Percentiles rank a stretch among this genome's conserved stretches.
These are phyloP conservation scores for Cladophialophora carrionii DNA, from an alignment of 2,329 filamentous ascomycete species.

Conservation along the genomic window DNA sequence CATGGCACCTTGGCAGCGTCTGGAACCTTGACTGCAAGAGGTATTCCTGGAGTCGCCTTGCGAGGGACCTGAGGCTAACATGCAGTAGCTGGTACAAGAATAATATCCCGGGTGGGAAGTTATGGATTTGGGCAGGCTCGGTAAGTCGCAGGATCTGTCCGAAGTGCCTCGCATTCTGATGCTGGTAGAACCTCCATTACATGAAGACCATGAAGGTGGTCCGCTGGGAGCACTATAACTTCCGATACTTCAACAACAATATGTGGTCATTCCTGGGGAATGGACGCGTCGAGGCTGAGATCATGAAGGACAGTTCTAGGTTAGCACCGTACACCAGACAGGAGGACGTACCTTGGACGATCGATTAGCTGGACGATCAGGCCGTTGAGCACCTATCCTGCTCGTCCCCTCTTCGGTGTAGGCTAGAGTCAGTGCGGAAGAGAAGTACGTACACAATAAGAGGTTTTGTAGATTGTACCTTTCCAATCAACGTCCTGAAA, in stretches of 20 bases:
- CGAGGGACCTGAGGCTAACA: slow-evolving; percentile 1
- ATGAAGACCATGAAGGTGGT: slow-evolving; percentile 30
- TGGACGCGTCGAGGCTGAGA: slow-evolving; percentile 25
- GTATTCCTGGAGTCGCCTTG: background rate
- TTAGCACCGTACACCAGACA: slow-evolving; percentile 27
- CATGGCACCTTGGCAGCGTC: slow-evolving; percentile 22
- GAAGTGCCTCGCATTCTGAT: background rate
- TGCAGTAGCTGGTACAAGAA: slow-evolving; percentile 19
- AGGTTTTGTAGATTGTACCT: background rate
- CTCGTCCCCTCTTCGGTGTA: background rate
- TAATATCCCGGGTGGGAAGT: slow-evolving; percentile 21
- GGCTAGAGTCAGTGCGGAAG: background rate
- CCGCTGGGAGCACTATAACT: slow-evolving; percentile 28
- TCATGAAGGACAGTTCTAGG: slow-evolving; percentile 15
- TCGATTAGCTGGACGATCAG: slow-evolving; percentile 9
- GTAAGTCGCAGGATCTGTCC: slow-evolving; percentile 4
- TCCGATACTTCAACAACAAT: slow-evolving; percentile 22
- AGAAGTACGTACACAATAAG: background rate
- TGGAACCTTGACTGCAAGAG: slow-evolving; percentile 25
- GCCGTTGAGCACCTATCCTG: background rate
- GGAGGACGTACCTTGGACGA: slow-evolving; percentile 23
- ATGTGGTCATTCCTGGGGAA: slow-evolving; percentile 30
- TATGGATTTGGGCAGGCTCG: slow-evolving; percentile 27
- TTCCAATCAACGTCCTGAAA: background rate
- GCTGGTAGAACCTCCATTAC: slow-evolving; percentile 23